Percentiles rank a stretch among this genome's conserved stretches.
Evolutionary conservation across 768 basidiomycete genomes (phyloP).

Genomic region (Suillus fuscotomentosus): DNA sequence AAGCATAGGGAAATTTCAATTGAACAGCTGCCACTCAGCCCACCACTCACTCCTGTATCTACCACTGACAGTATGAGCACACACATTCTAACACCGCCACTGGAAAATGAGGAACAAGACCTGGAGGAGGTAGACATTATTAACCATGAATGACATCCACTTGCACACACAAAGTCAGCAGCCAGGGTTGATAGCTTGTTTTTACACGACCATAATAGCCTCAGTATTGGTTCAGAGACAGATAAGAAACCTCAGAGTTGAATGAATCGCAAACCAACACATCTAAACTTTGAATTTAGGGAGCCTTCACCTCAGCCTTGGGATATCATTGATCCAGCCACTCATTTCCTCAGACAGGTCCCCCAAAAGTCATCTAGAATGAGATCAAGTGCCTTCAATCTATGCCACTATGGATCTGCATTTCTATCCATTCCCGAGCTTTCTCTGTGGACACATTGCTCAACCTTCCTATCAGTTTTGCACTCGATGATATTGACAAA

Average conservation of each 20-base stretch:
- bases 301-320: constrained; percentile 62
- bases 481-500: too few relatives aligned
- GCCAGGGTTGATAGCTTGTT: constrained; percentile 15
- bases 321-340: constrained; percentile 51
- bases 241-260: constrained; percentile 28
- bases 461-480: too few relatives aligned
- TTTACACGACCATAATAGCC: constrained; percentile 12
- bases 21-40: constrained; percentile 30
- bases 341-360: too few relatives aligned
- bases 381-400: too few relatives aligned
- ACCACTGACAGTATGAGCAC: constrained; percentile 14
- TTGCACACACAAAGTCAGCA: constrained; percentile 11
- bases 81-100: not conserved
- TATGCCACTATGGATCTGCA: too few relatives aligned
- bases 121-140: constrained; percentile 21
- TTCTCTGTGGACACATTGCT: too few relatives aligned
- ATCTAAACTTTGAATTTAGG: constrained; percentile 50
- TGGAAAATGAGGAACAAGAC: constrained; percentile 5
- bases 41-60: constrained; percentile 26
- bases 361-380: too few relatives aligned
- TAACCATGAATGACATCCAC: constrained; percentile 25
- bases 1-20: constrained; percentile 3
- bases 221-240: constrained; percentile 10
- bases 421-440: too few relatives aligned
- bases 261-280: constrained; percentile 36